Evolutionary conservation across 2,329 filamentous ascomycete genomes (phyloP), one percentile per base, ranked within the genome.

Genomic region (Fusarium sp.): DNA sequence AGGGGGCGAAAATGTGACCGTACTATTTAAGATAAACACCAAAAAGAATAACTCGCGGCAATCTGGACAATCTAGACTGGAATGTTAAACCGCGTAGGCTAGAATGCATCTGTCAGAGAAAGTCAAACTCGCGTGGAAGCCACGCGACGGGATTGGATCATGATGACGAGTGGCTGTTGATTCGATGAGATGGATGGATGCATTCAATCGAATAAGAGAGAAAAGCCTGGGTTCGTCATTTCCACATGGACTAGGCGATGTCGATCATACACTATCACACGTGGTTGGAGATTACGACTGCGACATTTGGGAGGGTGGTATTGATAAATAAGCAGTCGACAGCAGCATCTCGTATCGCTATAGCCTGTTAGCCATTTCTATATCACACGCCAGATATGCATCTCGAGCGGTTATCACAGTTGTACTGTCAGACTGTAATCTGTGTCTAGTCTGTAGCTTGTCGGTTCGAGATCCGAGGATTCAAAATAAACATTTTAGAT

Each of bases 181-280:
- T 23, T 23, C 23, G 23, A 23, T 15, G 37, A 58, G 20, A 20
- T 41, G 30, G 35, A n/a, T 64, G 7, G 38, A 60, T 60, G 38
- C 32, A 38, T 27, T 60, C 49, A 54, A 20, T 23, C 23, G 23
- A 23, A 23, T 23, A 35, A 33, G 23, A 17, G 15, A 40, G 13
- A 23, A 30, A 27, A 45, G 44, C 44, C 60, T 58, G 44, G 44
- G 46, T 60, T 60, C 42, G 64, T 67, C 64, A 67, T 67, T 49
- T 41, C 64, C 55, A 67, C 64, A 67, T 66, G 61, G 63, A 37
- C 62, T 64, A 48, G 42, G 65, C 33, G 20, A 44, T 56, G 52
- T 30, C 44, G 57, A 70, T 70, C 66, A 58, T 20, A 30, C 38
- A 27, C 14, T 40, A 57, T 42, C 53, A 55, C 66, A 69, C 66